Evolutionary conservation across 2,329 filamentous ascomycete species (phyloP), one percentile per base, ranked within the genome.

Genomic region (Chaetomiaceae sp.): DNA sequence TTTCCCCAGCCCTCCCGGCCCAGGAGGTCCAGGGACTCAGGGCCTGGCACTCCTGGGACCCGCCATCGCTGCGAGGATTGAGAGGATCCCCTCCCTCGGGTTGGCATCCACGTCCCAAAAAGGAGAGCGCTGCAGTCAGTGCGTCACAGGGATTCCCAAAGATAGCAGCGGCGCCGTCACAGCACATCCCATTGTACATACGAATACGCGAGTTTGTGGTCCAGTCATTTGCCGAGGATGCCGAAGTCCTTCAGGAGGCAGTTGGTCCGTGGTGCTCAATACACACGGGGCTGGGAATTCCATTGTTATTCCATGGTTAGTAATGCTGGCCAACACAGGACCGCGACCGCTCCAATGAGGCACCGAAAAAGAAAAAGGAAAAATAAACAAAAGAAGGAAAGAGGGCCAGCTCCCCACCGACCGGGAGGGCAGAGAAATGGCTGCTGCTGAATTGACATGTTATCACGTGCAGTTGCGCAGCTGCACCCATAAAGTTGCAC

Each of bases 381-480:
- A n/a, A n/a, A n/a, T n/a, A n/a, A n/a, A n/a, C n/a, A n/a, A n/a
- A n/a, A n/a, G n/a, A n/a, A n/a, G n/a, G n/a, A n/a, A n/a, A n/a
- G n/a, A n/a, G n/a, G n/a, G n/a, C n/a, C n/a, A n/a, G n/a, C n/a
- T n/a, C n/a, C n/a, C n/a, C n/a, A n/a, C n/a, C n/a, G n/a, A n/a
- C n/a, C n/a, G n/a, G n/a, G n/a, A n/a, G n/a, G n/a, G n/a, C n/a
- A n/a, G n/a, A n/a, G n/a, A n/a, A n/a, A n/a, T n/a, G n/a, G n/a
- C n/a, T n/a, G n/a, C n/a, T n/a, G n/a, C n/a, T n/a, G n/a, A n/a
- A n/a, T n/a, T n/a, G n/a, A n/a, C n/a, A n/a, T n/a, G n/a, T 16
- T 13, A 40, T 60, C 58, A 60, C 58, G 58, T 60, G 58, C 54
- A 48, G 25, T 36, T 25, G 21, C 42, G 50, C 45, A 29, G 44